Evolutionary conservation across 768 basidiomycete genomes (phyloP).

Genomic region (Amanita rimosa): DNA sequence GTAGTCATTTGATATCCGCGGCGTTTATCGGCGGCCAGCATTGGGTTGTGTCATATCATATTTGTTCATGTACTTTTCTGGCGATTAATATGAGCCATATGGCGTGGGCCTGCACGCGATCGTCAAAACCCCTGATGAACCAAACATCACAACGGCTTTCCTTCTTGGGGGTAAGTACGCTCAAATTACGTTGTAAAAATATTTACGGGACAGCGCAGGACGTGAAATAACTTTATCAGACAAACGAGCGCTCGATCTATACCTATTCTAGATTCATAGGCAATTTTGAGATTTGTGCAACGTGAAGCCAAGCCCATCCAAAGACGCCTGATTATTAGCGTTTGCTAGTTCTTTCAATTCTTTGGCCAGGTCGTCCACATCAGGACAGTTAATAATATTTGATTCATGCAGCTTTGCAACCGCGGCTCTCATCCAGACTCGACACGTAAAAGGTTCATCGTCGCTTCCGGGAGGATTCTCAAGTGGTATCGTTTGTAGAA

Average conservation of each 20-base stretch:
- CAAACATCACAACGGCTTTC: no score
- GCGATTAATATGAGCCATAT: no score
- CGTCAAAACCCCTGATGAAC: no score
- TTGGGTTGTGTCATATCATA: no score
- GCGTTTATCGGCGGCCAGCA: no score
- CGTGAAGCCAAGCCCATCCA: constrained; percentile 2
- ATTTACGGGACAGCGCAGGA: no score
- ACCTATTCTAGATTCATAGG: neutral
- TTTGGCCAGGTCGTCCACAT: neutral
- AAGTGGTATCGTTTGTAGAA: neutral
- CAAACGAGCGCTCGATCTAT: neutral
- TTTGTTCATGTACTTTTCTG: no score
- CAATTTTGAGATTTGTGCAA: constrained; percentile 4
- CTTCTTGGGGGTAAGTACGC: no score
- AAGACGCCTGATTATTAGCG: constrained; percentile 1
- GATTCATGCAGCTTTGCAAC: neutral
- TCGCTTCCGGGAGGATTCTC: neutral
- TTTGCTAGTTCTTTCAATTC: constrained; percentile 2
- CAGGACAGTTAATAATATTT: constrained; percentile 2
- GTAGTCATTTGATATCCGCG: no score
- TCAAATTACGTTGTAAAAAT: no score
- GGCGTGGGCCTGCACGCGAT: no score
- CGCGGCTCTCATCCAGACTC: constrained; percentile 1
- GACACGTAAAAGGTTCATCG: constrained; percentile 2
- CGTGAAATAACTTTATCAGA: neutral